Evolutionary conservation across 2,329 filamentous ascomycete species (phyloP).

Genomic region (Chrysoporthe cubensis): DNA sequence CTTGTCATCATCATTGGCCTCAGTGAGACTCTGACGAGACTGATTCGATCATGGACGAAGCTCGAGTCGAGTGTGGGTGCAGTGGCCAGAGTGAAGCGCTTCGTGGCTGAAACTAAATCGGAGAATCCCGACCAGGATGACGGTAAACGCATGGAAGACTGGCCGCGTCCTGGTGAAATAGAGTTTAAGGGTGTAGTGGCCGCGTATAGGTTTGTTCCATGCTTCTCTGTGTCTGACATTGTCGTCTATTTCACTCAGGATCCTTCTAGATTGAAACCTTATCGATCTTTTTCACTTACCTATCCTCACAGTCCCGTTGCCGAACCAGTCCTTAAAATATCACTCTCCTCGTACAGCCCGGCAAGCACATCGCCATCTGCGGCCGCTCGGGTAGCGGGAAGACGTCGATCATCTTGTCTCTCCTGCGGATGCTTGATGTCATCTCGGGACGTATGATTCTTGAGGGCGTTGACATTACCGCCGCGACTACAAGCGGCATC

Average conservation of each 20-base stretch:
- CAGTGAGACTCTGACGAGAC: constrained; percentile 36
- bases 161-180: constrained; percentile 40
- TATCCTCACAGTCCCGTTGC: not conserved
- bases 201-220: not conserved
- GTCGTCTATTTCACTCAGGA: constrained; percentile 36
- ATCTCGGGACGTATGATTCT: constrained; percentile 23
- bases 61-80: constrained; percentile 63
- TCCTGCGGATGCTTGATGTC: constrained; percentile 29
- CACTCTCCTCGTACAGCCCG: constrained; percentile 34
- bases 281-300: not conserved
- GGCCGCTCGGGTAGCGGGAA: constrained; percentile 28
- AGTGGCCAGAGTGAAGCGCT: constrained; percentile 58
- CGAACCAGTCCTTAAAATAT: constrained; percentile 35
- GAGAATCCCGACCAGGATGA: constrained; percentile 32
- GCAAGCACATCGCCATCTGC: constrained; percentile 7
- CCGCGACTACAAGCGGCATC: constrained; percentile 57
- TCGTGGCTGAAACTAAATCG: constrained; percentile 47
- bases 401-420: constrained; percentile 27
- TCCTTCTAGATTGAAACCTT: not conserved
- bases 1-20: constrained; percentile 13
- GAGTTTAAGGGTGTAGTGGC: constrained; percentile 22
- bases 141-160: constrained; percentile 33
- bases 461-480: constrained; percentile 28
- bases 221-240: constrained; percentile 37
- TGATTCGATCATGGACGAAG: constrained; percentile 55